These are phyloP conservation scores for Tieghemiomyces parasiticus DNA, from an alignment of 192 early-diverging fungal species.

Conservation along the genomic window DNA sequence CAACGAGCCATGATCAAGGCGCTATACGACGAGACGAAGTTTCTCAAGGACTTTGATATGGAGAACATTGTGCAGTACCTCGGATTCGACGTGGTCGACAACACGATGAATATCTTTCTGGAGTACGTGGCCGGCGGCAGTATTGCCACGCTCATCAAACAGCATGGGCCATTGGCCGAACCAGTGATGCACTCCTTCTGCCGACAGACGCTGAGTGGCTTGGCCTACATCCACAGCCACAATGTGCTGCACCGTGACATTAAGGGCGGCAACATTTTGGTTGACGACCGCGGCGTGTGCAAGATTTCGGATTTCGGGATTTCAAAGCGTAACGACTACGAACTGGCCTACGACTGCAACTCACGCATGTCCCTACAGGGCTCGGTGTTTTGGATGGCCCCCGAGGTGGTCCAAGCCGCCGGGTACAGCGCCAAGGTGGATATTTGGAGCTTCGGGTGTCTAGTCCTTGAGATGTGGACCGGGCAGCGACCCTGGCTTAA, in stretches of 20 bases:
- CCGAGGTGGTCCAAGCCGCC: constrained; percentile 69
- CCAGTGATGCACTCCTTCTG: constrained; percentile 56
- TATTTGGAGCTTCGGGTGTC: constrained; percentile 80
- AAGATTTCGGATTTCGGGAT: constrained; percentile 98
- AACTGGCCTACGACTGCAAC: constrained; percentile 14
- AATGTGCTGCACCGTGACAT: constrained; percentile 67
- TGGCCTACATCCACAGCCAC: constrained; percentile 72
- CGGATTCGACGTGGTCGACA: constrained; percentile 52
- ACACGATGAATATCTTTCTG: constrained; percentile 80
- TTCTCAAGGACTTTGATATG: constrained; percentile 63
- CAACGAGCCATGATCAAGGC: constrained; percentile 29
- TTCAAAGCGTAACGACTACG: constrained; percentile 39
- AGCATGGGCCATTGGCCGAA: constrained; percentile 57
- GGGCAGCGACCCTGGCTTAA: constrained; percentile 59
- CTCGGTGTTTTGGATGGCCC: constrained; percentile 90
- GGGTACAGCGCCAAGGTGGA: constrained; percentile 87
- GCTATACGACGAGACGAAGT: constrained; percentile 55
- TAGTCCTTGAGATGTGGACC: constrained; percentile 92
- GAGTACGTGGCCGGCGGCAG: constrained; percentile 95
- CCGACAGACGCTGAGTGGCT: constrained; percentile 65
- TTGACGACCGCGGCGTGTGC: constrained; percentile 66
- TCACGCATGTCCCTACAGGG: constrained; percentile 44
- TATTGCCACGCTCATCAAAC: constrained; percentile 58
- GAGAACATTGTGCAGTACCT: constrained; percentile 92
- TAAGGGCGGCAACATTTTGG: constrained; percentile 66